These are phyloP conservation scores for Diospyros kaki DNA, from an alignment of 148 eudicot genomes.

Conservation along the genomic window DNA sequence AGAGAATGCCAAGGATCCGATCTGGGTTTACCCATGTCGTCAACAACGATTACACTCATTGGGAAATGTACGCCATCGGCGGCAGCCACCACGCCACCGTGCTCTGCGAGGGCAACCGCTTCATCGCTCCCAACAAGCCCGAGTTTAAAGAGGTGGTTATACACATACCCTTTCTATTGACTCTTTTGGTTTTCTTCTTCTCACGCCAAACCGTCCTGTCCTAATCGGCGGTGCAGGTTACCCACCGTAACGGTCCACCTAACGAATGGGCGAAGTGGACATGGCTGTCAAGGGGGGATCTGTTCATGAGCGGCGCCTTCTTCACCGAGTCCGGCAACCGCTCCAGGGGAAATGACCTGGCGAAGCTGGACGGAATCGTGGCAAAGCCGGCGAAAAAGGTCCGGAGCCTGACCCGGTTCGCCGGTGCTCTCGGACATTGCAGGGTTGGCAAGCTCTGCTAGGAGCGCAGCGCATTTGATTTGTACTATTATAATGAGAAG, in stretches of 20 bases:
- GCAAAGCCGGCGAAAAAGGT: conserved; percentile 18
- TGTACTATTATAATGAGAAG: too few relatives aligned
- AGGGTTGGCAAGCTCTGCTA: conserved; percentile 24
- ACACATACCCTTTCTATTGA: too few relatives aligned
- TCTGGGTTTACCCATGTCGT: conserved; percentile 43
- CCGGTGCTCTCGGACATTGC: conserved; percentile 29
- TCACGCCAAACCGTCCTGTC: too few relatives aligned
- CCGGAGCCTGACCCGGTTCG: conserved; percentile 20
- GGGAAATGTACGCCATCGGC: conserved; percentile 60
- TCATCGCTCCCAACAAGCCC: conserved; percentile 5
- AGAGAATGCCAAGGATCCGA: conserved; percentile 56
- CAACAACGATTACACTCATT: conserved; percentile 61
- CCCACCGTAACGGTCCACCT: conserved; percentile 23
- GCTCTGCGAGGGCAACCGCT: conserved; percentile 54
- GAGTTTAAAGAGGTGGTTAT: neutral
- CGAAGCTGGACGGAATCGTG: conserved; percentile 6
- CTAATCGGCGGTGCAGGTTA: conserved; percentile 19
- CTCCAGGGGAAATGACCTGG: neutral
- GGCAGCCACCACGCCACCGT: conserved; percentile 42
- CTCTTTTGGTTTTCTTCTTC: neutral
- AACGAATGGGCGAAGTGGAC: conserved; percentile 34
- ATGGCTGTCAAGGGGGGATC: conserved; percentile 45
- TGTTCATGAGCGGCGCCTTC: conserved; percentile 41
- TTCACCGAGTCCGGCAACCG: conserved; percentile 41
- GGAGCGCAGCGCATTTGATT: too few relatives aligned